Conservation (phyloP, 2,329 filamentous ascomycete species). For the Talaromyces piceae region DNA sequence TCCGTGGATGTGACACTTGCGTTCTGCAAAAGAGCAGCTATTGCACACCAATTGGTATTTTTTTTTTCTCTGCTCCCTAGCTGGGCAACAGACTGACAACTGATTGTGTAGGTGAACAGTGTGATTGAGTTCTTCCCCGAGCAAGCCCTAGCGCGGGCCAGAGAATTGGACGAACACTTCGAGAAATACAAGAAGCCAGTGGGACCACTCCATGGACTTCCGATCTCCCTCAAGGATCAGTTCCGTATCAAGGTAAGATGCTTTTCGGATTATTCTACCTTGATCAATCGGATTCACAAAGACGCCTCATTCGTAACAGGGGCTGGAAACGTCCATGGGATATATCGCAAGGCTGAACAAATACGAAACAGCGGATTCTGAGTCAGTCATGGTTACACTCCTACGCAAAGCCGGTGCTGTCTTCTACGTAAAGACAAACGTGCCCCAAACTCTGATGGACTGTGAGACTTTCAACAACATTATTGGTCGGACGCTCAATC, state of each 20-base stretch:
- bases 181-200: slow-evolving; percentile 27
- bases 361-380: slow-evolving; percentile 9
- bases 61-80: background rate
- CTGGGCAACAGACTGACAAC: background rate
- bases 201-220: slow-evolving; percentile 45
- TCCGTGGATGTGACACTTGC: slow-evolving; percentile 27
- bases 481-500: slow-evolving; percentile 37
- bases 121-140: slow-evolving; percentile 20
- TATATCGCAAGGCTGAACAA: slow-evolving; percentile 8
- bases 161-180: slow-evolving; percentile 16
- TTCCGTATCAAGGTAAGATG: slow-evolving; percentile 43
- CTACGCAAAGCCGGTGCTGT: slow-evolving; percentile 46
- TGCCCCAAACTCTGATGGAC: slow-evolving; percentile 52
- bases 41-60: slow-evolving; percentile 19
- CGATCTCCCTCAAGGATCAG: slow-evolving; percentile 50
- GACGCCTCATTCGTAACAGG: slow-evolving; percentile 16
- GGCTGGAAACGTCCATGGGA: slow-evolving; percentile 49
- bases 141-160: slow-evolving; percentile 14
- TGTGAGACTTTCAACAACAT: slow-evolving; percentile 29
- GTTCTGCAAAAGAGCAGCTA: slow-evolving; percentile 38
- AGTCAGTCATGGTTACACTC: slow-evolving; percentile 22
- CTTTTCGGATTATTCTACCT: background rate
- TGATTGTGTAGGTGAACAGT: slow-evolving; percentile 16
- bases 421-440: slow-evolving; percentile 49
- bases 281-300: background rate